These are phyloP conservation scores for Raphanus raphanistrum DNA, from an alignment of 345 rosid species.

Conservation along the genomic window DNA sequence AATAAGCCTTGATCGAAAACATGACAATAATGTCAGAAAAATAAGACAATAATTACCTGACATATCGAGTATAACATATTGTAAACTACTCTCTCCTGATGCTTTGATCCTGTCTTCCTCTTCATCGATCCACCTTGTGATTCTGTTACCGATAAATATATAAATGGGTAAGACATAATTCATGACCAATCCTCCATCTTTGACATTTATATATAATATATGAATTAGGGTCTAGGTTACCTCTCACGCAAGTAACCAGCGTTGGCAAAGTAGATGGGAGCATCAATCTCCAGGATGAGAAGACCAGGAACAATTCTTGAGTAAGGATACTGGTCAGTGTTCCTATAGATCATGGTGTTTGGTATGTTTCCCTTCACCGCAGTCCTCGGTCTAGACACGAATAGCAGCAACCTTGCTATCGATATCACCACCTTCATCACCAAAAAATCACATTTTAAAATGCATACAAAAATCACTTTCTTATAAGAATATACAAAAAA, in stretches of 20 bases:
- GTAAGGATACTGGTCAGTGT: slow-evolving; percentile 73
- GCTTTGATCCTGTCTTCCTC: slow-evolving; percentile 69
- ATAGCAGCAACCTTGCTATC: slow-evolving; percentile 64
- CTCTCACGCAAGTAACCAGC: slow-evolving; percentile 91
- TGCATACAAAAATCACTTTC: background rate
- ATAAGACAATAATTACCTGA: slow-evolving; percentile 47
- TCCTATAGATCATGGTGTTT: slow-evolving; percentile 68
- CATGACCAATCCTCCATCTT: background rate
- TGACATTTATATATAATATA: background rate
- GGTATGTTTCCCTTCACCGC: slow-evolving; percentile 77
- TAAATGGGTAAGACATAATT: background rate
- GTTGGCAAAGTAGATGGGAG: slow-evolving; percentile 84
- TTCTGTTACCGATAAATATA: slow-evolving; percentile 43
- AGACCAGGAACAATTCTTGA: slow-evolving; percentile 63
- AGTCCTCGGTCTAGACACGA: slow-evolving; percentile 79
- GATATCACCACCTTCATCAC: slow-evolving; percentile 64
- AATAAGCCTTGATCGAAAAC: slow-evolving; percentile 8
- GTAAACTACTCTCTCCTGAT: slow-evolving; percentile 60
- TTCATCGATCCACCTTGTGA: slow-evolving; percentile 81
- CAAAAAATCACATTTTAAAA: background rate
- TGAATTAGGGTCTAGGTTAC: slow-evolving; percentile 36
- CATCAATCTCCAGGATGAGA: slow-evolving; percentile 79
- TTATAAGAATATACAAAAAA: background rate
- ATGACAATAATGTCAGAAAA: background rate
- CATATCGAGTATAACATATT: slow-evolving; percentile 74